These are phyloP conservation scores for Neurospora sp. DNA, from an alignment of 495 filamentous ascomycete genomes.

Conservation along the genomic window DNA sequence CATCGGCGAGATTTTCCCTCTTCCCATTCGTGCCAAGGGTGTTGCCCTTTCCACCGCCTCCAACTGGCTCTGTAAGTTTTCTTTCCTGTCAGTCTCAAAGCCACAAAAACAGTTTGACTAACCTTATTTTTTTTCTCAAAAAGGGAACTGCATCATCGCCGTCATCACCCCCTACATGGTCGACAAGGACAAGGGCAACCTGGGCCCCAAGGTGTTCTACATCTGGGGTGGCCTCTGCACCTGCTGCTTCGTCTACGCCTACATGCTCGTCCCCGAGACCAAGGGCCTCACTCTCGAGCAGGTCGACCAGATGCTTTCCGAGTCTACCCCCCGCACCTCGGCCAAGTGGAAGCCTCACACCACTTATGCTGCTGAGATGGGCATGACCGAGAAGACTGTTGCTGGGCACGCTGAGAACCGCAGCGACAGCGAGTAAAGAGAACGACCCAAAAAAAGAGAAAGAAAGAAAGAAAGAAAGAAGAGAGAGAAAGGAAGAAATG, in stretches of 20 bases:
- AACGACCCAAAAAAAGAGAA: neutral
- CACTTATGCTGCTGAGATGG: conserved; percentile 47
- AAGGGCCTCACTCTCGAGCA: conserved; percentile 86
- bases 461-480: neutral
- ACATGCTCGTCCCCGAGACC: conserved; percentile 73
- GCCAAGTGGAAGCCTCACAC: conserved; percentile 57
- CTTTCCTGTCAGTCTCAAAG: neutral
- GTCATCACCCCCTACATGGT: conserved; percentile 74
- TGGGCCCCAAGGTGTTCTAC: conserved; percentile 66
- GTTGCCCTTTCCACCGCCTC: conserved; percentile 70
- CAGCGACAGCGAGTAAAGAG: conserved; percentile 1
- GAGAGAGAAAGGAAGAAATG: neutral
- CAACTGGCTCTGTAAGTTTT: conserved; percentile 47
- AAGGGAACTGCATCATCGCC: conserved; percentile 57
- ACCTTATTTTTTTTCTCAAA: neutral
- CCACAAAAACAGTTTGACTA: neutral
- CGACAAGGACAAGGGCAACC: conserved; percentile 56
- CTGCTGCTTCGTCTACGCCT: conserved; percentile 56
- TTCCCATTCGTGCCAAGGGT: conserved; percentile 70
- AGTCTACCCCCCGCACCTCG: conserved; percentile 58
- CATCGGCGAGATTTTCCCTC: conserved; percentile 77
- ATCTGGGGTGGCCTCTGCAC: conserved; percentile 64
- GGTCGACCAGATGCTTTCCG: conserved; percentile 79
- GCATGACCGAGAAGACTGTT: conserved; percentile 10
- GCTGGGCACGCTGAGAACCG: conserved; percentile 14